phyloP scores from a whole-genome alignment of 305 asterid species.

The Fraxinus paxiana region DNA sequence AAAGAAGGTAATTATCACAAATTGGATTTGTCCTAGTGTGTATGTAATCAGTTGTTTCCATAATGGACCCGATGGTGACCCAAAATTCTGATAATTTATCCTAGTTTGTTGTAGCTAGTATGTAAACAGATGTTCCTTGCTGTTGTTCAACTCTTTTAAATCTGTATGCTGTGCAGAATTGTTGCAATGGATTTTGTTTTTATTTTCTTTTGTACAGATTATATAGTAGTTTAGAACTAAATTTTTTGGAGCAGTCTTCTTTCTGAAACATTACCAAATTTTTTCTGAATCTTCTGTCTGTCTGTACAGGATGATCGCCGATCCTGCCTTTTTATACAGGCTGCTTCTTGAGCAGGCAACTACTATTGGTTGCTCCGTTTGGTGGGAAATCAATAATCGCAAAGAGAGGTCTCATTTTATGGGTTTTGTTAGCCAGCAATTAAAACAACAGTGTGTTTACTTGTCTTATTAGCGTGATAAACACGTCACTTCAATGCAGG shows the following conservation, averaged over 20 bases:
- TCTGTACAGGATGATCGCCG: constrained; percentile 87
- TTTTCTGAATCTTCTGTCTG: constrained; percentile 21
- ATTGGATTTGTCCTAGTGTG: neutral
- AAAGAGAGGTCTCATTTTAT: constrained; percentile 68
- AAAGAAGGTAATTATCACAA: neutral
- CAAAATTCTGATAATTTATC: neutral
- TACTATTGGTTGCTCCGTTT: constrained; percentile 83
- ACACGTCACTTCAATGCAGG: constrained; percentile 42
- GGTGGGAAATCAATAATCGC: constrained; percentile 93
- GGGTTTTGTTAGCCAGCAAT: neutral
- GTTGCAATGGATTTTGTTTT: neutral
- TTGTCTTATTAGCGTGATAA: constrained; percentile 16
- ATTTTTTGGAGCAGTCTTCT: constrained; percentile 8
- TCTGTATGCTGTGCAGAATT: neutral
- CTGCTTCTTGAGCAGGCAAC: constrained; percentile 91
- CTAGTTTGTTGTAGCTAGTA: neutral
- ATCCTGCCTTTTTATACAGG: constrained; percentile 79
- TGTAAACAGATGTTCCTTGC: neutral
- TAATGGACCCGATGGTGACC: neutral
- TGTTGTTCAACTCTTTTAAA: neutral
- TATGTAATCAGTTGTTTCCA: neutral
- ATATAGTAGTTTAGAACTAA: neutral
- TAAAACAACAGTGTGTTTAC: neutral
- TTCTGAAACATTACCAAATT: constrained; percentile 5
- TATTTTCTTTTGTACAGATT: neutral